Evolutionary conservation across 805 yeast species (phyloP).

Genomic region (Starmerella kuoi): DNA sequence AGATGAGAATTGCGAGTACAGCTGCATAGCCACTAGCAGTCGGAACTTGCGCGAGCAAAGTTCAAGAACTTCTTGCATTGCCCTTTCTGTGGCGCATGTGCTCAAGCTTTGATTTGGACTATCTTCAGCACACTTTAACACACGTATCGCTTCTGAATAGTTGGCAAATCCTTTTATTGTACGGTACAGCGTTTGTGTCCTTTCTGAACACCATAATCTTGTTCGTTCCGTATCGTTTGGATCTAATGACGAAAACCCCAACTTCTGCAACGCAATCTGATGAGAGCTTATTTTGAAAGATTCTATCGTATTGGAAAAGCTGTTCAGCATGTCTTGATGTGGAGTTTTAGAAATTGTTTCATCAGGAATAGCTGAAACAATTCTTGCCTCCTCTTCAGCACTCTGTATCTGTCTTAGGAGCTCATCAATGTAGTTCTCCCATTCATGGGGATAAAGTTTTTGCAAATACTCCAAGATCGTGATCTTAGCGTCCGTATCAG

Average conservation of each 20-base stretch:
- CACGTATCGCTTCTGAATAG: constrained; percentile 58
- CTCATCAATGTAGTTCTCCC: constrained; percentile 71
- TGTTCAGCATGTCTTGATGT: no score
- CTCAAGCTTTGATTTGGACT: constrained; percentile 15
- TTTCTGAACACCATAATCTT: constrained; percentile 73
- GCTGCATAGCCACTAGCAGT: constrained; percentile 76
- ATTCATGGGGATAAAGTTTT: constrained; percentile 56
- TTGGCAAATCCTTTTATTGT: constrained; percentile 78
- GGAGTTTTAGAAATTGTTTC: neutral
- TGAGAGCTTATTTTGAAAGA: neutral
- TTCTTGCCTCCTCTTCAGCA: neutral
- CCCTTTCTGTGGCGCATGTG: constrained; percentile 30
- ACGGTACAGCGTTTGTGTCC: constrained; percentile 73
- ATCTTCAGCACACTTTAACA: constrained; percentile 56
- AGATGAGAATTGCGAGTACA: constrained; percentile 55
- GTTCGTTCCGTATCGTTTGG: constrained; percentile 41
- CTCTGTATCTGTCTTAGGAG: neutral
- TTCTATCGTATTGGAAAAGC: neutral
- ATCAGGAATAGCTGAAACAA: neutral
- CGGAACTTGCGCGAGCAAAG: constrained; percentile 77
- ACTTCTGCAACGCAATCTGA: constrained; percentile 10
- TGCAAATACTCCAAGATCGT: constrained; percentile 74
- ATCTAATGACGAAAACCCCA: constrained; percentile 21
- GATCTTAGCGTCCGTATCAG: constrained; percentile 49
- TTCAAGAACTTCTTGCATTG: constrained; percentile 48